Evolutionary conservation across 352 stramenopile species (phyloP).

Genomic region (Phytophthora foliorum): DNA sequence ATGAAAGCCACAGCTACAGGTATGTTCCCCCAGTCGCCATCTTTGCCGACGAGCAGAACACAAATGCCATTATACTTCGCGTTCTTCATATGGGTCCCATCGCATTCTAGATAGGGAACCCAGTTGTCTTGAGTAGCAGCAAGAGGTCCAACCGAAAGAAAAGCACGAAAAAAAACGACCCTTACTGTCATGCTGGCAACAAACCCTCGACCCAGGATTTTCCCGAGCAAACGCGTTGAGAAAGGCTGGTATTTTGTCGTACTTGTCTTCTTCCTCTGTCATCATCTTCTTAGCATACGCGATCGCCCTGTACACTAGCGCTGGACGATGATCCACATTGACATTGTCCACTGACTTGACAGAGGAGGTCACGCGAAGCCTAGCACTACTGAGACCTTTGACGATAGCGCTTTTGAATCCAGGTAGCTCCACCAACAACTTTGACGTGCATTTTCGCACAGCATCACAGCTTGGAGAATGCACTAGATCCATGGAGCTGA

Average conservation of each 20-base stretch:
- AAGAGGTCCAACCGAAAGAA: conserved; percentile 1
- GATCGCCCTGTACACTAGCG: conserved; percentile 7
- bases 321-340: conserved; percentile 2
- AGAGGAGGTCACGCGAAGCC: neutral
- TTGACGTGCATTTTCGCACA: neutral
- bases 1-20: conserved; percentile 4
- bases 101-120: conserved; percentile 16
- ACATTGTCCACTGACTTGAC: conserved; percentile 5
- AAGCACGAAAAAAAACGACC: conserved; percentile 15
- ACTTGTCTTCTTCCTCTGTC: neutral
- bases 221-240: neutral
- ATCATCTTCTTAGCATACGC: neutral
- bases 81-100: conserved; percentile 15
- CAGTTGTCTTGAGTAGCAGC: conserved; percentile 15
- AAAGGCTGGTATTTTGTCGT: conserved; percentile 10
- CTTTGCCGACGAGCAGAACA: conserved; percentile 1
- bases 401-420: conserved; percentile 11
- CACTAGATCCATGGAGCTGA: neutral
- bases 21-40: conserved; percentile 8
- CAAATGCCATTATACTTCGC: conserved; percentile 13
- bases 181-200: conserved; percentile 6
- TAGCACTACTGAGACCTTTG: conserved; percentile 5
- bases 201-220: conserved; percentile 1
- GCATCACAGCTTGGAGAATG: conserved; percentile 8
- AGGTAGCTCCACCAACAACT: neutral